Conservation (phyloP, 768 basidiomycete genomes). For the Chalciporus pseudorubinellus region DNA sequence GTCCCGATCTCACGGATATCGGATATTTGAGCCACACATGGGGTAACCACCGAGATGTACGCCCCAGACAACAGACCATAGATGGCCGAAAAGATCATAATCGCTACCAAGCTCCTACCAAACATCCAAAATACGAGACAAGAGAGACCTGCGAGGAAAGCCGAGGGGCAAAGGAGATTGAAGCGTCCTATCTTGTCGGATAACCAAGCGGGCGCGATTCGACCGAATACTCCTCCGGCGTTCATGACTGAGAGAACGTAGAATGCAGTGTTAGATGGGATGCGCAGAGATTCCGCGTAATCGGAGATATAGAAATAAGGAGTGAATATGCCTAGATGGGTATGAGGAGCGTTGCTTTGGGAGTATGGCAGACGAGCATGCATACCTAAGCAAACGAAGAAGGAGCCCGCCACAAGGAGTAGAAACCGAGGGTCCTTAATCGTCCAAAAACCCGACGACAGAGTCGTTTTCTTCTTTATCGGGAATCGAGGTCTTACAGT, state of each 20-base stretch:
- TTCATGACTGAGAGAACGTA: constrained; percentile 66
- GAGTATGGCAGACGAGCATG: constrained; percentile 3
- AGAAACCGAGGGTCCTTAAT: constrained; percentile 52
- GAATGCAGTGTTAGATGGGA: constrained; percentile 43
- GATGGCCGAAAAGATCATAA: constrained; percentile 50
- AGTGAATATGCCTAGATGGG: constrained; percentile 57
- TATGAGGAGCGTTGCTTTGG: neutral
- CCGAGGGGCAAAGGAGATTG: constrained; percentile 62
- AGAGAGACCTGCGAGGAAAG: constrained; percentile 59
- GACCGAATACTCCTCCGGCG: constrained; percentile 63
- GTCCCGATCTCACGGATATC: constrained; percentile 56
- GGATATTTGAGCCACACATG: constrained; percentile 67
- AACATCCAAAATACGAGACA: constrained; percentile 60
- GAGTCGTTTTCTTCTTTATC: constrained; percentile 11
- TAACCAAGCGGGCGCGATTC: constrained; percentile 59
- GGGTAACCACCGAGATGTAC: constrained; percentile 64
- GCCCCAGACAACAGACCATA: constrained; percentile 70
- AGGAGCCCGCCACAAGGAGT: constrained; percentile 52
- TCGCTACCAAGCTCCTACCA: constrained; percentile 35
- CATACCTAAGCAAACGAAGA: constrained; percentile 61
- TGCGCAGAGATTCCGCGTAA: constrained; percentile 45
- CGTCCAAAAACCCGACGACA: constrained; percentile 24
- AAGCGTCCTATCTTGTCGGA: constrained; percentile 67
- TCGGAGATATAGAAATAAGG: constrained; percentile 70
- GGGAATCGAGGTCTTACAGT: constrained; percentile 41